phyloP scores from a whole-genome alignment of 371 early-diverging fungal species.

The Rhizopus delemar region DNA sequence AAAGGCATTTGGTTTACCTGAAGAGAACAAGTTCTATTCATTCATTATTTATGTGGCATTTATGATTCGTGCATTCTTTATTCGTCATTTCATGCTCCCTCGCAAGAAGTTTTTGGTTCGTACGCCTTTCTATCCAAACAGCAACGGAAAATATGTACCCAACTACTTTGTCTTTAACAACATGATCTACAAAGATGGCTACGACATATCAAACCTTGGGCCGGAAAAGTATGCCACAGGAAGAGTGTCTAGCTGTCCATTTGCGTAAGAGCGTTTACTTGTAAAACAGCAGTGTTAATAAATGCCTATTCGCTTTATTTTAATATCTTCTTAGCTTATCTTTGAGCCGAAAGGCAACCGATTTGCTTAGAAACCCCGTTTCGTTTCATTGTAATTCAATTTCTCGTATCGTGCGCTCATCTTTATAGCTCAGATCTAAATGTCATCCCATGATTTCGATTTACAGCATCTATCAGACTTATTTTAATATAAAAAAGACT shows the following conservation, averaged over 20 bases:
- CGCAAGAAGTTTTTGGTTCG: conserved; percentile 10
- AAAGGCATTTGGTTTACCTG: conserved; percentile 28
- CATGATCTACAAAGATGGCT: conserved; percentile 19
- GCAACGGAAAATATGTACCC: conserved; percentile 18
- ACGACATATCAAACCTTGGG: conserved; percentile 19
- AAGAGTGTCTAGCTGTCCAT: neutral
- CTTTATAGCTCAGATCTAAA: no score
- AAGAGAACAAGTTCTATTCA: conserved; percentile 23
- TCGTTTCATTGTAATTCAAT: no score
- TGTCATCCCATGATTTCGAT: no score
- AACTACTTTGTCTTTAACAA: conserved; percentile 13
- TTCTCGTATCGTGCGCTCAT: no score
- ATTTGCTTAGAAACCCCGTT: no score
- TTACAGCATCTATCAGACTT: no score
- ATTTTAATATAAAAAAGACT: no score
- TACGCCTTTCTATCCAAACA: conserved; percentile 17
- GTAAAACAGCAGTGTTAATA: no score
- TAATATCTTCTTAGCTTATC: no score
- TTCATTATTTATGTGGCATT: neutral
- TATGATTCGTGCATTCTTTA: conserved; percentile 7
- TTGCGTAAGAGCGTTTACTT: neutral
- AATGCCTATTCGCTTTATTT: no score
- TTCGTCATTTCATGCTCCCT: conserved; percentile 16
- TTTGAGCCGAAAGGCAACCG: no score
- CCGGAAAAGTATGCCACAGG: conserved; percentile 9